Evolutionary conservation across 495 filamentous ascomycete genomes (phyloP), one percentile per base, ranked within the genome.

Genomic region (Penicillium macrosclerotiorum): DNA sequence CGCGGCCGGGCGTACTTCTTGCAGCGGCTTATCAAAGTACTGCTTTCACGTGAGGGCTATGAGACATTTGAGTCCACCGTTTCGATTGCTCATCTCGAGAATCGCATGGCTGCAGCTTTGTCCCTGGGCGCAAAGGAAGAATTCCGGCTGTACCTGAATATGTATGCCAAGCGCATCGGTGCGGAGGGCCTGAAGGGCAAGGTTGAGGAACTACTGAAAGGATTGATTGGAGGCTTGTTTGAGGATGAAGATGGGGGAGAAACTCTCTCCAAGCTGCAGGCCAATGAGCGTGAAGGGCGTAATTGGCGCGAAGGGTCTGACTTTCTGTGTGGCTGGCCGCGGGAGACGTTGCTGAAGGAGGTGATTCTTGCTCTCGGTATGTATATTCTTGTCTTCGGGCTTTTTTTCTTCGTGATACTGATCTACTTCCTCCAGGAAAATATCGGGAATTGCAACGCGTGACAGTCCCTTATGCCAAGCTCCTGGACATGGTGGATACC

Each of bases 91-190:
- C 93, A 99, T 68, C 73, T 99, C 18, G 93, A 99, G 68, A 96
- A 97, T 59, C 81, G 93, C 19, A 80, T 99, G 40, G 91, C 93
- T 8, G 93, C 89, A 8, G 90, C 93, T 5, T 59, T 93, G 44
- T 84, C 88, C 31, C 72, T 99, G 1, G 90, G 89, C 7, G 83
- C 91, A 0, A 83, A 82, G 52, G 90, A 95, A 27, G 93, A 97
- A 59, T 97, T 96, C 69, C 78, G 86, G 44, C 71, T 94, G 2
- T 95, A 95, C 57, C 66, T 97, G 5, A 83, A 89, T 51, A 97
- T 97, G 89, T 99, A 97, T 54, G 92, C 88, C 2, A 96, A 95
- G 68, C 81, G 94, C 3, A 80, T 99, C 20, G 93, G 94, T 1
- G 88, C 88, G 1, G 94, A 99, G 59, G 90, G 90, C 0, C 65